phyloP scores from a whole-genome alignment of 2,329 filamentous ascomycete genomes.

The Atkinsonella hypoxylon region DNA sequence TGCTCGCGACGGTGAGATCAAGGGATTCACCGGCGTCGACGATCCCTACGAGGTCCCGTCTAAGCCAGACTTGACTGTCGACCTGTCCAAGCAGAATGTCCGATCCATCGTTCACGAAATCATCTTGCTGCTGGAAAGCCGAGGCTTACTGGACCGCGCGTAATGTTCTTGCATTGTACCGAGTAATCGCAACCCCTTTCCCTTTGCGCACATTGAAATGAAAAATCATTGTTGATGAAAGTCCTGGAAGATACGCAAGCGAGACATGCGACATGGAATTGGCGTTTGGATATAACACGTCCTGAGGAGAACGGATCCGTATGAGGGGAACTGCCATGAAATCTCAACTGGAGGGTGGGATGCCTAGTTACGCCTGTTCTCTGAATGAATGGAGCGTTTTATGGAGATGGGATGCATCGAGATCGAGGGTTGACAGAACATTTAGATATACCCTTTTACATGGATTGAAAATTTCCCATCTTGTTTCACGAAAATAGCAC shows the following conservation, averaged over 20 bases:
- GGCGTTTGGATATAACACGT: neutral
- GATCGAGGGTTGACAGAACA: no score
- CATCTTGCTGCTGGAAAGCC: constrained; percentile 78
- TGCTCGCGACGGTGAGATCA: constrained; percentile 81
- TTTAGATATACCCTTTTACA: no score
- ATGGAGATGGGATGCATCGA: no score
- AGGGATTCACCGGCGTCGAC: constrained; percentile 96
- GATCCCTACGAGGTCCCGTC: constrained; percentile 84
- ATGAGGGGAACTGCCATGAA: neutral
- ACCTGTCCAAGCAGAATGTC: constrained; percentile 76
- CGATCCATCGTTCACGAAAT: constrained; percentile 96
- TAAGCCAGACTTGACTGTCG: constrained; percentile 75
- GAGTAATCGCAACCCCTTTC: neutral
- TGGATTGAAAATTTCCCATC: no score
- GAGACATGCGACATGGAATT: neutral
- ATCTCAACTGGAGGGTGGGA: neutral
- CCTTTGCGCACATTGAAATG: neutral
- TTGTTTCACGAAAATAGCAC: no score
- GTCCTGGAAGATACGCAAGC: neutral
- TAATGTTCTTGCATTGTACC: constrained; percentile 19
- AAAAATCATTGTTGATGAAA: neutral
- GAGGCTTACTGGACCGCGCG: constrained; percentile 69
- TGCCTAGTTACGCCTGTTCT: neutral
- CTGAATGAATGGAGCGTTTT: neutral
- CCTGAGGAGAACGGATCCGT: neutral